Evolutionary conservation across 371 early-diverging fungal species (phyloP), one percentile per base, ranked within the genome.

Genomic region (Circinella umbellata): DNA sequence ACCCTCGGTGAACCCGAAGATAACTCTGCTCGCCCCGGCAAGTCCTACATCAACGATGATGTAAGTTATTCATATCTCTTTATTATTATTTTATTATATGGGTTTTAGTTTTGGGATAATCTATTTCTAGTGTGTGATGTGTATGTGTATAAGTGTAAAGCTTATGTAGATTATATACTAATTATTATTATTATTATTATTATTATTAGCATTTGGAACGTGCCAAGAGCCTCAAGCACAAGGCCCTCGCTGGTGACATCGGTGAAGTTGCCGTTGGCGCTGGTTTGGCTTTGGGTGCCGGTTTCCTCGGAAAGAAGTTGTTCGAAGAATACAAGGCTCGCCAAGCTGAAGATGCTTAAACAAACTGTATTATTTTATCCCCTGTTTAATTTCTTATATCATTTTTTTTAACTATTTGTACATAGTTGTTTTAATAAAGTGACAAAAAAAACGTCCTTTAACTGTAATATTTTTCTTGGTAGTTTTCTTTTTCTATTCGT

Each of bases 231-330:
- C 62, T 76, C 46, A 73, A 77, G 53, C 82, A 77, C 73, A 85
- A 83, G 78, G 77, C 78, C 37, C 64, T 66, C 17, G 86, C 80
- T 57, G 63, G 81, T 42, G 82, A 84, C 68, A 80, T 79, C 8
- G 87, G 81, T 64, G 76, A 76, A 34, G 87, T 76, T 20, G 69
- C 80, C 59, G 64, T 81, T 3, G 85, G 80, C 63, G 86, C 79
- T 69, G 79, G 79, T 55, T 60, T 86, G 13, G 85, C 83, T 47
- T 53, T 83, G 9, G 88, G 85, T 68, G 86, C 82, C 39, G 86
- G 84, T 69, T 65, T 84, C 64, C 51, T 85, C 47, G 86, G 83
- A 61, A 78, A 83, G 77, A 84, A 86, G 76, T 63, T 81, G 46
- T 77, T 78, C 34, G 78, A 76, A 37, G 79, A 88, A 36, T 74